Base-by-base conservation (phyloP, 805 yeast species). In the Nakazawaea pomicola region DNA sequence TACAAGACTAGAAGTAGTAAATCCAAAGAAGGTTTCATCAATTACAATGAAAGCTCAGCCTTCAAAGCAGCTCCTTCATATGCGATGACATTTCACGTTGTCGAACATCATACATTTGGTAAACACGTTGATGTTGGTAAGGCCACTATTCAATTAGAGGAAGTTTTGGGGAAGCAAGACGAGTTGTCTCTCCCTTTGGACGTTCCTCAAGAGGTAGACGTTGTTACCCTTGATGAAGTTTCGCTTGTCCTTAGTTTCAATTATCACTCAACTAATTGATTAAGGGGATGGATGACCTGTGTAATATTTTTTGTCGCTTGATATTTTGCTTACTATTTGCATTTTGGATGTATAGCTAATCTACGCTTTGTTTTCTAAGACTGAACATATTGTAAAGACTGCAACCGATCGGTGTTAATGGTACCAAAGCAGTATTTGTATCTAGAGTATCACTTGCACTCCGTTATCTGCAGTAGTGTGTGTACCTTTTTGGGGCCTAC, bases 61-160 rank as follows among this genome's bases (percentile, higher is more conserved):
- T 84, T 90, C 65, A 78, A 74, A 53, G 80, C 91, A 4, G 67
- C 81, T 4, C 61, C 79, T 4, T 81, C 74, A 9, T 80, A 81
- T 3, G 70, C 66, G 41, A 53, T 90, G 31, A 64, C 76, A 3
- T 75, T 91, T 53, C 68, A 70, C 30, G 75, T 86, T 20, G 67
- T 76, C 31, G 77, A 80, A 25, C 83, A 76, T 53, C 93, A 85
- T 56, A 72, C 78, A 2, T 72, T 90, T 50, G 89, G 95, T 29
- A 80, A 82, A 54, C 81, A 76, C 49, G 64, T 67, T 20, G 84
- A 76, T 43, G 41, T 88, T 30, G 95, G 83, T 10, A 68, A 68
- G 35, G 78, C 78, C 7, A 66, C 74, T 29, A 51, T 87, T 23
- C 60, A 63, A 10, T 62, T 85, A 47, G 53, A 62, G 30, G 80